A percentile compares a stretch with the other conserved stretches of the same genome.
phyloP scores from a whole-genome alignment of 2,329 filamentous ascomycete species.

The Myrmaecium sp. region DNA sequence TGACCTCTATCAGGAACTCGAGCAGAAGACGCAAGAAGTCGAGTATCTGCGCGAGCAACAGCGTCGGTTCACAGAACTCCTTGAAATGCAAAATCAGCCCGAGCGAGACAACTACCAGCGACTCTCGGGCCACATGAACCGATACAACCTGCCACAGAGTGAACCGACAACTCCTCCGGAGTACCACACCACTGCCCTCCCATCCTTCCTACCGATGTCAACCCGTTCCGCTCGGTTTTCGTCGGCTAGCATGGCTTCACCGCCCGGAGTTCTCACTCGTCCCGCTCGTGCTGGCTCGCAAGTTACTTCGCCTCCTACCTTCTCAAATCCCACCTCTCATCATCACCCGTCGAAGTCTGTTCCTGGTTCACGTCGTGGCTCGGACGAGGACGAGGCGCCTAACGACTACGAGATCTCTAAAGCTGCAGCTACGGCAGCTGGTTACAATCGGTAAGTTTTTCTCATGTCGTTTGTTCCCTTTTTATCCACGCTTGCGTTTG shows the following conservation, averaged over 20 bases:
- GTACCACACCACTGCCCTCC: conserved; percentile 67
- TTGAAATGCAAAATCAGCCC: conserved; percentile 69
- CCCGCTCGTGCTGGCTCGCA: conserved; percentile 63
- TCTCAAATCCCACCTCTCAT: conserved; percentile 40
- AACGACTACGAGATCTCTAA: conserved; percentile 50
- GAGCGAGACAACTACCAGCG: conserved; percentile 72
- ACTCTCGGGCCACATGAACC: conserved; percentile 61
- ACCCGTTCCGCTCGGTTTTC: conserved; percentile 81
- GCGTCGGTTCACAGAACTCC: conserved; percentile 73
- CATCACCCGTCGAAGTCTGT: conserved; percentile 68
- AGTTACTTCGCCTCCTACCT: conserved; percentile 58
- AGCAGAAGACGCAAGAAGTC: conserved; percentile 86
- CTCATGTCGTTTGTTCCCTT: too few species aligned
- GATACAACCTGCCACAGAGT: conserved; percentile 45
- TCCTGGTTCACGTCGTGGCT: conserved; percentile 74
- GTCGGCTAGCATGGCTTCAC: conserved; percentile 70
- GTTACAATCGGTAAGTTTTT: too few species aligned
- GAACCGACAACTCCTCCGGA: conserved; percentile 95
- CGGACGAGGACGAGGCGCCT: conserved; percentile 68
- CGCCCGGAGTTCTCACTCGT: conserved; percentile 52
- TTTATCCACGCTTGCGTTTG: too few species aligned
- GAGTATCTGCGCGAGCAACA: conserved; percentile 81
- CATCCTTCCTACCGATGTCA: conserved; percentile 62
- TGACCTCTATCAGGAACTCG: conserved; percentile 41
- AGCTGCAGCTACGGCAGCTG: too few species aligned